Base-by-base conservation (phyloP, 2,329 filamentous ascomycete species). In the Stachybotrys chlorohalonatus region DNA sequence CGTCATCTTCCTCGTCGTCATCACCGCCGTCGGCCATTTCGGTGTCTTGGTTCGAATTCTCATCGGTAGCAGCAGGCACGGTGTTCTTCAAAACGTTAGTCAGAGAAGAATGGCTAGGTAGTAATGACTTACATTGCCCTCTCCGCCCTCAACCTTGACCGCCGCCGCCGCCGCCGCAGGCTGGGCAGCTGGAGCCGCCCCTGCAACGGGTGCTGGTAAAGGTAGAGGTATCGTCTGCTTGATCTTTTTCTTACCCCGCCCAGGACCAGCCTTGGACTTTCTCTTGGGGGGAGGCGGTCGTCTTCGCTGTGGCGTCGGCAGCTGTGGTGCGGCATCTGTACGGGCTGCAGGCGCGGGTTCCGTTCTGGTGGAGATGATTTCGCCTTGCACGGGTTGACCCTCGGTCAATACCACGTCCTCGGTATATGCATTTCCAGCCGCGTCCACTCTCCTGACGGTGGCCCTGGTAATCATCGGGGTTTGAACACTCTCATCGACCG, bases 371-470 rank as follows among this genome's bases (percentile, higher is more conserved):
- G 81, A 78, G 56, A 90, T 82, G 52, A 96, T 85, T 66, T 96
- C 91, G 55, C 90, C 90, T 59, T 93, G 88, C 1, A 95, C 80
- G 6, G 77, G 75, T 66, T 94, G 88, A 0, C 90, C 91, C 55
- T 93, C 88, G 6, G 84, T 82, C 5, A 95, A 80, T 17, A 90
- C 87, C 7, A 94, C 84, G 63, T 95, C 90, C 68, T 94, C 90
- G 2, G 93, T 85, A 57, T 89, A 90, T 9, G 89, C 80, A 62
- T 93, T 93, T 30, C 92, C 92, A 1, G 84, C 83, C 5, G 86
- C 85, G 66, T 95, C 90, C 11, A 86, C 75, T 60, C 87, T 85
- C 62, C 88, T 84, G 53, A 96, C 89, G 24, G 87, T 94, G 0
- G 89, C 90, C 64, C 87, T 87, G 7, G 89, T 86, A 63, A 94